Percentiles rank a stretch among this genome's conserved stretches.
phyloP scores from a whole-genome alignment of 305 asterid species.

The Fraxinus baroniana region DNA sequence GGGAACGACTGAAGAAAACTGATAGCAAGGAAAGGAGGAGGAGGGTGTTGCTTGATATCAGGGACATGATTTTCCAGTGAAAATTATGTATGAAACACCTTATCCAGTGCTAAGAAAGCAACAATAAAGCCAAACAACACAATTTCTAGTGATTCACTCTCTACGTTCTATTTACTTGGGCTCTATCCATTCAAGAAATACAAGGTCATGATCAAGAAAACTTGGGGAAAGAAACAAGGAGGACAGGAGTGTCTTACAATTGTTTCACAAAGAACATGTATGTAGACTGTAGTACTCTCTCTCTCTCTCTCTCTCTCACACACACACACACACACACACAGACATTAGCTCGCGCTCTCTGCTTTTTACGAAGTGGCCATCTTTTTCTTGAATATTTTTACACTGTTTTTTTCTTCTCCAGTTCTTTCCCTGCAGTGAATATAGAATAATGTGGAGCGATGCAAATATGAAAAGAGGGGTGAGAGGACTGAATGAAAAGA shows the following conservation, averaged over 20 bases:
- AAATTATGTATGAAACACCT: background rate
- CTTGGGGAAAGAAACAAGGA: background rate
- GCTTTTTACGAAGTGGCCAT: constrained; percentile 29
- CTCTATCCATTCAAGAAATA: background rate
- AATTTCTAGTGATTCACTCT: background rate
- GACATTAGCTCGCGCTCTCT: background rate
- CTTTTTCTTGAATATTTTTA: constrained; percentile 43
- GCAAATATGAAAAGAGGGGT: constrained; percentile 14
- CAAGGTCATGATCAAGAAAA: background rate
- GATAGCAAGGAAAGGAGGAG: constrained; percentile 33
- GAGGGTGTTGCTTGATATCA: background rate
- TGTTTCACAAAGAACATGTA: background rate
- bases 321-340: background rate
- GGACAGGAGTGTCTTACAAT: background rate
- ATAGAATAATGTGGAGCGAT: background rate
- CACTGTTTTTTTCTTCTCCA: constrained; percentile 29
- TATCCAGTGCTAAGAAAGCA: background rate
- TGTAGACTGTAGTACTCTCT: background rate
- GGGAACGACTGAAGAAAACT: constrained; percentile 29
- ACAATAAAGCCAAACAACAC: background rate
- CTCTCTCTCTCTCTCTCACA: background rate
- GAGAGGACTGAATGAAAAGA: constrained; percentile 17
- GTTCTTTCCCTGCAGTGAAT: constrained; percentile 16
- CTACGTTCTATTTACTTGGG: background rate
- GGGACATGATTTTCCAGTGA: background rate